Percentiles rank a stretch among this genome's conserved stretches.
phyloP scores from a whole-genome alignment of 148 eudicot genomes.

The Camellia japonica region DNA sequence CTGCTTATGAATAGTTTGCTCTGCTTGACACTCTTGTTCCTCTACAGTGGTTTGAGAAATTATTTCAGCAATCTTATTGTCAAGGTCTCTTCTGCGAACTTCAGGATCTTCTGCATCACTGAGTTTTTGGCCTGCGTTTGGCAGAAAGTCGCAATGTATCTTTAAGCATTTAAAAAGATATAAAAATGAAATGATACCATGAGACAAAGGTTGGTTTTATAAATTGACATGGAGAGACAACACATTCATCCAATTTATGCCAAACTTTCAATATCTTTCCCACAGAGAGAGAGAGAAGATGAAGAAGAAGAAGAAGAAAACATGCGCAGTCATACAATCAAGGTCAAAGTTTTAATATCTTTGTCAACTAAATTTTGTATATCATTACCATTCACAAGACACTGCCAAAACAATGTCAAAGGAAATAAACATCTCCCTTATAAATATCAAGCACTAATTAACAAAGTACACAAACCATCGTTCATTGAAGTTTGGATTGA shows the following conservation, averaged over 20 bases:
- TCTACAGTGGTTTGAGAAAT: conserved; percentile 41
- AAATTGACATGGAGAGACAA: neutral
- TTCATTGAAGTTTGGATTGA: conserved; percentile 33
- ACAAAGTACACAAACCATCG: conserved; percentile 27
- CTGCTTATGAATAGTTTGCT: conserved; percentile 38
- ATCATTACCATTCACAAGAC: too few relatives aligned
- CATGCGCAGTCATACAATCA: neutral
- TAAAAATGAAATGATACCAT: neutral
- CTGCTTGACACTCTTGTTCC: conserved; percentile 52
- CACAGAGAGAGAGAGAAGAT: neutral
- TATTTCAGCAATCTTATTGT: conserved; percentile 40
- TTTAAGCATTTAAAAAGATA: neutral
- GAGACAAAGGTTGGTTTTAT: neutral
- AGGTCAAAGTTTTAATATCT: neutral
- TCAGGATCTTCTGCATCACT: conserved; percentile 33
- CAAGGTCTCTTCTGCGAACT: conserved; percentile 28
- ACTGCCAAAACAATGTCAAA: neutral
- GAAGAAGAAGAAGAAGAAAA: neutral
- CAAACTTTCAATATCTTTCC: neutral
- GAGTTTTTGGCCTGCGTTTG: conserved; percentile 22
- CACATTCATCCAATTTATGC: neutral
- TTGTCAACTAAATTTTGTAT: neutral
- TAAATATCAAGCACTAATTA: neutral
- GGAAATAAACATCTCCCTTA: neutral
- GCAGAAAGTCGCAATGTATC: neutral